Evolutionary conservation across 2,329 filamentous ascomycete genomes (phyloP), one percentile per base, ranked within the genome.

Genomic region (Diplodia scrobiculata): DNA sequence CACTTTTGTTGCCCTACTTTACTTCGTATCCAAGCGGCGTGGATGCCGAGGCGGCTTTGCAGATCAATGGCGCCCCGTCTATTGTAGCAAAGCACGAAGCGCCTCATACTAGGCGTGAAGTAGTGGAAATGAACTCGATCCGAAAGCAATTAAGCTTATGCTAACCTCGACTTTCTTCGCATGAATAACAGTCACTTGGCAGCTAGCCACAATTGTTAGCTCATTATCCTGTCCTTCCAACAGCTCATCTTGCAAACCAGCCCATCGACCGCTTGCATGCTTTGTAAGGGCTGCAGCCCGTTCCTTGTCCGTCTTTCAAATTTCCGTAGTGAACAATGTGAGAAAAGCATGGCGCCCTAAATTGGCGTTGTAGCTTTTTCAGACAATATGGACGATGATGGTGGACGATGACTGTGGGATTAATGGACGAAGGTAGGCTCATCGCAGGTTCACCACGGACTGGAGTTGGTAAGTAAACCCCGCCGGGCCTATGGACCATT

Each of bases 111-210:
- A 27, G n/a, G 3, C 29, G n/a, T 53, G 29, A n/a, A 10, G 27
- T 19, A 11, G 51, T 32, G 27, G 41, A 45, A 45, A 51, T 51
- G 48, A 29, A 10, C n/a, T 19, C 51, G 51, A 53, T 21, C 29
- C 25, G 27, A 58, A 10, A 10, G 36, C 29, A 9, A 59, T 59
- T 41, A 55, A 55, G 53, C 53, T 55, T 55, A 59, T 38, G 41
- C 45, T 38, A n/a, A 32, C 51, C 29, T 34, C 51, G n/a, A 17
- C 27, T 13, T 3, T 29, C 25, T 19, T 19, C 7, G 17, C 5
- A n/a, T 45, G 41, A n/a, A 19, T 45, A 19, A 45, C 2, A 7
- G 17, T 7, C 34, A 36, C 7, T 36, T 36, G 34, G 10, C 34
- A 36, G 3, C 13, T 19, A n/a, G 14, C 38, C 14, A 41, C 38